Percentiles rank a stretch among this genome's conserved stretches.
Conservation (phyloP, 2,329 filamentous ascomycete genomes). For the Dactylonectria estremocensis region DNA sequence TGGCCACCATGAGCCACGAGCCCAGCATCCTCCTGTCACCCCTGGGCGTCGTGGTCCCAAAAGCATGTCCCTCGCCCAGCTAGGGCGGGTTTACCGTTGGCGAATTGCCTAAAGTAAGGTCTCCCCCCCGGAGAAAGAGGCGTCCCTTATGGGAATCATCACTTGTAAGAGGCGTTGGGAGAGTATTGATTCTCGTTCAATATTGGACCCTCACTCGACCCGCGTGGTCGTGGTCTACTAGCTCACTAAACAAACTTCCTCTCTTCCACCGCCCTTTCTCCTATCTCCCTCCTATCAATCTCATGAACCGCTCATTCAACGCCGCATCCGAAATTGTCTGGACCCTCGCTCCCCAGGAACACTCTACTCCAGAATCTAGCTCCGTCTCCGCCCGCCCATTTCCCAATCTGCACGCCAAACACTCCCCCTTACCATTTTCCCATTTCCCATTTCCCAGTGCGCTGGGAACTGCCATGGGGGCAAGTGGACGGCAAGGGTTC, state of each 20-base stretch:
- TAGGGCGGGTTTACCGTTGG: not conserved
- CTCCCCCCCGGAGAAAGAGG: not conserved
- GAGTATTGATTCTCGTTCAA: not conserved
- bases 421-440: conserved; percentile 24
- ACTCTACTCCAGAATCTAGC: conserved; percentile 37
- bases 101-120: not conserved
- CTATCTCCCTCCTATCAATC: conserved; percentile 10
- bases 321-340: conserved; percentile 27
- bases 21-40: conserved; percentile 14
- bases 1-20: conserved; percentile 26
- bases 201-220: not conserved
- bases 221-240: not conserved
- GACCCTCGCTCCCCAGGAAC: conserved; percentile 1
- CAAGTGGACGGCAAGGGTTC: conserved; percentile 26
- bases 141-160: not conserved
- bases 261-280: not conserved
- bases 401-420: conserved; percentile 34
- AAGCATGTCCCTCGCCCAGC: not conserved
- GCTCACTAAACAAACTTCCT: not conserved
- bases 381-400: conserved; percentile 32
- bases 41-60: conserved; percentile 18
- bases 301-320: conserved; percentile 25
- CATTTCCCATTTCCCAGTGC: conserved; percentile 32
- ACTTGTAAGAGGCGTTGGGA: not conserved
- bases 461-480: conserved; percentile 30